phyloP scores from a whole-genome alignment of 257 asterid genomes.

The Salvia rosmarinus region DNA sequence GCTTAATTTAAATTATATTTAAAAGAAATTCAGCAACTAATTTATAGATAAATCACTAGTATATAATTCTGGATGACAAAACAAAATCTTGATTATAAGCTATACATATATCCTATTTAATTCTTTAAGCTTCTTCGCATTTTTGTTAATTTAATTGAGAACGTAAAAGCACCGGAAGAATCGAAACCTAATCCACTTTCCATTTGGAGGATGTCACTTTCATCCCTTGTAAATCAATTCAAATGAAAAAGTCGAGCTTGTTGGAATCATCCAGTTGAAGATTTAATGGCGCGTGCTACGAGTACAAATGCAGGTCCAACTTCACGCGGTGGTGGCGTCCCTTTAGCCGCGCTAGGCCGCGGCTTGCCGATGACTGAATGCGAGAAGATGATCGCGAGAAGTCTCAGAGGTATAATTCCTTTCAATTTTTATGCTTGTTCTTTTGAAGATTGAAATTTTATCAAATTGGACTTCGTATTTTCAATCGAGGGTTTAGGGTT shows the following conservation, averaged over 20 bases:
- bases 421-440: not conserved
- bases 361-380: constrained; percentile 64
- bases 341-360: constrained; percentile 21
- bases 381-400: constrained; percentile 60
- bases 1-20: too few relatives aligned
- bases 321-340: constrained; percentile 11
- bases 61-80: too few relatives aligned
- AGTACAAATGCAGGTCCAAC: constrained; percentile 1
- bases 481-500: constrained; percentile 24
- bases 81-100: too few relatives aligned
- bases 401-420: constrained; percentile 57
- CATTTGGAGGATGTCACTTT: not conserved
- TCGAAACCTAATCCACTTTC: constrained; percentile 4
- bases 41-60: too few relatives aligned
- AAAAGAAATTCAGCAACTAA: too few relatives aligned
- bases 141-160: too few relatives aligned
- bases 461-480: not conserved
- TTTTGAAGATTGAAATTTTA: not conserved
- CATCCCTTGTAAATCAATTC: not conserved
- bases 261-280: not conserved
- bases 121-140: too few relatives aligned
- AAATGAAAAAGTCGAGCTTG: not conserved
- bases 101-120: too few relatives aligned
- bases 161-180: not conserved
- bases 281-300: constrained; percentile 27